Conservation (phyloP, 192 early-diverging fungal genomes). For the Glomus cerebriforme region DNA sequence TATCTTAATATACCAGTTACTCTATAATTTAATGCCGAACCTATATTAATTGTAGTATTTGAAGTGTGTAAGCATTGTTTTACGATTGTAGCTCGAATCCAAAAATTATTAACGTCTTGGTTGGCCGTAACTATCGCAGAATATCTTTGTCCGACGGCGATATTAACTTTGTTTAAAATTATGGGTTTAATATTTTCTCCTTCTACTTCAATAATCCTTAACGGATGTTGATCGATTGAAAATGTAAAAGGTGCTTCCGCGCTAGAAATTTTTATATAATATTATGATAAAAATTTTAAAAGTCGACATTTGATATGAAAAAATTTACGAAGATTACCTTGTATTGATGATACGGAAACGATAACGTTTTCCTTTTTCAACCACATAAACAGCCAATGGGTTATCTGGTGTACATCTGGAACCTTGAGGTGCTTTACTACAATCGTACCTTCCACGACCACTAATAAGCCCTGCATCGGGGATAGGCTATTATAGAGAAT, state of each 20-base stretch:
- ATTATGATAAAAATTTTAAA: constrained; percentile 53
- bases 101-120: constrained; percentile 23
- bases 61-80: neutral
- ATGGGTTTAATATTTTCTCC: constrained; percentile 54
- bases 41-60: neutral
- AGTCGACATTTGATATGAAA: neutral
- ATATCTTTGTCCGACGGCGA: constrained; percentile 40
- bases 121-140: constrained; percentile 26
- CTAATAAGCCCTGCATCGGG: neutral
- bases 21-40: constrained; percentile 32
- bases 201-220: constrained; percentile 76
- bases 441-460: neutral
- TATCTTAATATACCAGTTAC: neutral
- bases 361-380: constrained; percentile 64
- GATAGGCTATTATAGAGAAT: neutral
- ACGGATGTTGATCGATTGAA: constrained; percentile 73
- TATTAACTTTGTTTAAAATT: constrained; percentile 35
- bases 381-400: neutral
- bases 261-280: neutral
- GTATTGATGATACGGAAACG: constrained; percentile 78
- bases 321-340: neutral
- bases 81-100: constrained; percentile 27
- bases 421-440: neutral
- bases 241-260: constrained; percentile 59
- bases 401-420: neutral